phyloP scores from a whole-genome alignment of 2,329 filamentous ascomycete species.

The Zymoseptoria ardabiliae region DNA sequence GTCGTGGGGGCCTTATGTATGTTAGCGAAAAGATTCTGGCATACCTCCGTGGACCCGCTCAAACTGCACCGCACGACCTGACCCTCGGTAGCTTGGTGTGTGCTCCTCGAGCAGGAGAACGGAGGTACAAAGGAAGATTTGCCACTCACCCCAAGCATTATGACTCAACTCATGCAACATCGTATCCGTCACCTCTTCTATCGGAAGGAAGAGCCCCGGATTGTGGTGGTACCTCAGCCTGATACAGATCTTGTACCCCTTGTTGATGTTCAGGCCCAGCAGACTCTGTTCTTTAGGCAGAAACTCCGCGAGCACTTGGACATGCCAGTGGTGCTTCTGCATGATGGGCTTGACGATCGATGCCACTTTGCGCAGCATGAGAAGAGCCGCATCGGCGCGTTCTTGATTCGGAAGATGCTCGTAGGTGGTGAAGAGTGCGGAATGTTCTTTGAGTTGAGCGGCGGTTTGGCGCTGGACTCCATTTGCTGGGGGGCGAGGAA shows the following conservation, averaged over 20 bases:
- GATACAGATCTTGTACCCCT: constrained; percentile 71
- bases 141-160: constrained; percentile 63
- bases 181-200: constrained; percentile 78
- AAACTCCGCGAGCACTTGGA: constrained; percentile 76
- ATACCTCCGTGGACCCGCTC: background rate
- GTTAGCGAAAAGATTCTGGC: background rate
- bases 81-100: no score
- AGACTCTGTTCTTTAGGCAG: constrained; percentile 67
- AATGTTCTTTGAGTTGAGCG: constrained; percentile 37
- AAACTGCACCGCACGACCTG: no score
- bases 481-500: constrained; percentile 4
- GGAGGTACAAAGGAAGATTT: background rate
- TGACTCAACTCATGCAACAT: constrained; percentile 94
- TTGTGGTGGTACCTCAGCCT: constrained; percentile 72
- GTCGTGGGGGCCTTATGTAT: constrained; percentile 49
- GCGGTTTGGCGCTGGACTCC: constrained; percentile 29
- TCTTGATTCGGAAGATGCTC: constrained; percentile 42
- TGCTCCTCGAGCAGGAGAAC: no score
- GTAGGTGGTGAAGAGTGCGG: constrained; percentile 43
- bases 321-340: constrained; percentile 74
- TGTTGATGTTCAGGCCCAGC: constrained; percentile 71
- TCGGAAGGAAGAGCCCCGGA: constrained; percentile 65
- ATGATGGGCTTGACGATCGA: constrained; percentile 93
- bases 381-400: constrained; percentile 39
- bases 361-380: constrained; percentile 68